A percentile compares a stretch with the other conserved stretches of the same genome.
phyloP scores from a whole-genome alignment of 306 rosid species.

The Citrullus mucosospermus region DNA sequence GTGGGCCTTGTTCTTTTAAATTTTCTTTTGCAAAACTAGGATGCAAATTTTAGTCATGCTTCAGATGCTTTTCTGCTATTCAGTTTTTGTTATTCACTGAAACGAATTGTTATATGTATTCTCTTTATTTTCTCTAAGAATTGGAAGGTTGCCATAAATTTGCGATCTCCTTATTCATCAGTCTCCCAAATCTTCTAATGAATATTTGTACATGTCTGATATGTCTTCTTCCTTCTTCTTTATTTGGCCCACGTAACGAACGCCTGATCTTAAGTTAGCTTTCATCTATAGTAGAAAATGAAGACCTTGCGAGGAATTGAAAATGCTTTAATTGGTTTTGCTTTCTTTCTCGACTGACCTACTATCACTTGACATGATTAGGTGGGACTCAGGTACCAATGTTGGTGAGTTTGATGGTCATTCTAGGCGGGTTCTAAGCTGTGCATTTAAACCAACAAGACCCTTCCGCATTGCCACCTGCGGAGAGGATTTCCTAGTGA shows the following conservation, averaged over 20 bases:
- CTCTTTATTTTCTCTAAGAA: not conserved
- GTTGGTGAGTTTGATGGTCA: conserved; percentile 99
- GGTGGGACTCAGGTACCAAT: conserved; percentile 96
- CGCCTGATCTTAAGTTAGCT: not conserved
- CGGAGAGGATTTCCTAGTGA: conserved; percentile 86
- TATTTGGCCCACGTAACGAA: not conserved
- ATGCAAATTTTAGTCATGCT: not conserved
- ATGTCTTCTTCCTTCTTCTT: not conserved
- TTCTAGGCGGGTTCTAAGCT: conserved; percentile 78
- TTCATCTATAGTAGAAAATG: not conserved
- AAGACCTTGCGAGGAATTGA: not conserved
- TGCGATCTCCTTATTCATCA: not conserved
- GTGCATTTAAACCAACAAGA: conserved; percentile 85
- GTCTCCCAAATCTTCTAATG: not conserved
- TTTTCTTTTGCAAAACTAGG: not conserved
- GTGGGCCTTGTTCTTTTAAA: not conserved
- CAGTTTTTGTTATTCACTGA: not conserved
- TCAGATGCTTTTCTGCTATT: not conserved
- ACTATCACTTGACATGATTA: not conserved
- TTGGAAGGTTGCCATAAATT: not conserved
- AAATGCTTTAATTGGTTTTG: not conserved
- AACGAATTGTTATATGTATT: not conserved
- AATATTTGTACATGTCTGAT: not conserved
- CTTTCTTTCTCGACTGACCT: not conserved
- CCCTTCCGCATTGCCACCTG: conserved; percentile 86